Base-by-base conservation (phyloP, 441 rosid species). In the Euphorbia schlechtendalii region DNA sequence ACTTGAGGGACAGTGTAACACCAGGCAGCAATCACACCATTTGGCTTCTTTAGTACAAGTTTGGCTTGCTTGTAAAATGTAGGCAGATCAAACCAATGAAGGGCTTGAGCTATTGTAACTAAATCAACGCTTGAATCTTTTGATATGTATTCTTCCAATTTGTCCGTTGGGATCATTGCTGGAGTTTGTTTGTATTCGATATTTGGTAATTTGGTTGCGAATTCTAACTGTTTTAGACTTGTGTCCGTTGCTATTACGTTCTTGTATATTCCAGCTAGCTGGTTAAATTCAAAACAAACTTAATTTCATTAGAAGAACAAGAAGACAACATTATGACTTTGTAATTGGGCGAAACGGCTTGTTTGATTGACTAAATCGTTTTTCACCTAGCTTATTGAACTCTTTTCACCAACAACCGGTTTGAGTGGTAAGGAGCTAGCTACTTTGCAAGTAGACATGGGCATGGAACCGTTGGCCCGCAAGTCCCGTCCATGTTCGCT, bases 11-110 rank as follows among this genome's bases (percentile, higher is more conserved):
- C 55, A 2, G 88, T 83, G 82, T 92, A 92, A 84, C 96, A 92
- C 92, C 98, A 89, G 0, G 96, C 84, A 0, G 90, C 96, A 45
- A 89, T 25, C 10, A 85, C 84, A 0, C 98, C 98, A 20, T 85
- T 3, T 17, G 96, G 98, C 64, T 87, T 92, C 65, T 86, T 84
- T 61, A 92, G 85, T 6, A 82, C 84, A 76, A 77, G 74, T 70
- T 81, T 83, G 62, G 80, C 93, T 73, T 84, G 88, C 0, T 66
- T 54, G 83, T 89, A 87, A 63, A 92, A 89, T 5, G 40, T 22
- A 8, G 82, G 73, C 62, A 81, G 83, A 17, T 82, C 88, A 51
- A 89, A 80, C 90, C 98, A 89, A 58, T 89, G 96, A 38, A 89
- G 72, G 40, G 96, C 93, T 65, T 87, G 98, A 43, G 93, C 90